These are phyloP conservation scores for Amanita polypyramis DNA, from an alignment of 768 basidiomycete species.

Conservation along the genomic window DNA sequence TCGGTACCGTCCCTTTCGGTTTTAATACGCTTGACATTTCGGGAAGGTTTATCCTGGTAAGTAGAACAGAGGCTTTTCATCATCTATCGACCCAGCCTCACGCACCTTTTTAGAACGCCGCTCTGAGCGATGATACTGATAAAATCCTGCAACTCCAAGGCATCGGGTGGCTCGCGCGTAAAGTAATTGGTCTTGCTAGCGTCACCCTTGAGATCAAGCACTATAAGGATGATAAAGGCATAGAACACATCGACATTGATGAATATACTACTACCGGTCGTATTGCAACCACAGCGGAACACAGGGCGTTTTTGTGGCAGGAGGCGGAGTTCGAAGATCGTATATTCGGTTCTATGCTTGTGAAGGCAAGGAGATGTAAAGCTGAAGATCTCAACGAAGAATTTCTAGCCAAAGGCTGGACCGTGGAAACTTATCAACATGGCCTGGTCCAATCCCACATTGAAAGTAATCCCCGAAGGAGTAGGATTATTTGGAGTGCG, in stretches of 20 bases:
- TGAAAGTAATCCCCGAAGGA: slow-evolving; percentile 56
- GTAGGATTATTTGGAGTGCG: slow-evolving; percentile 47
- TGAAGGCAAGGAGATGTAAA: slow-evolving; percentile 40
- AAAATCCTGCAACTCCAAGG: slow-evolving; percentile 61
- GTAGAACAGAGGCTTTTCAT: neutral
- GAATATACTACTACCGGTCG: slow-evolving; percentile 52
- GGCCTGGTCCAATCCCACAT: slow-evolving; percentile 36
- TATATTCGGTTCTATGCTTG: slow-evolving; percentile 50
- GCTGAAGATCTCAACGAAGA: slow-evolving; percentile 35
- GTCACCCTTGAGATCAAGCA: slow-evolving; percentile 57
- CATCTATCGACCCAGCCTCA: neutral
- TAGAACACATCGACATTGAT: slow-evolving; percentile 59
- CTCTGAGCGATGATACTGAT: slow-evolving; percentile 50
- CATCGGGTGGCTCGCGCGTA: slow-evolving; percentile 61
- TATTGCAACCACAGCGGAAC: slow-evolving; percentile 45
- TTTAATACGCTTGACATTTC: slow-evolving; percentile 1
- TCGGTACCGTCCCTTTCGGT: slow-evolving; percentile 2
- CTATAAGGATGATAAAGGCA: slow-evolving; percentile 43
- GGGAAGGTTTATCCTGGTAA: slow-evolving; percentile 1
- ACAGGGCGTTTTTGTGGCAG: slow-evolving; percentile 45
- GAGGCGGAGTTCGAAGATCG: slow-evolving; percentile 44
- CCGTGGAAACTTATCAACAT: slow-evolving; percentile 27
- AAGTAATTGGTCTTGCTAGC: slow-evolving; percentile 43
- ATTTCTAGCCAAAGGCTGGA: slow-evolving; percentile 32
- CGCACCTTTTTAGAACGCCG: slow-evolving; percentile 45